Evolutionary conservation across 352 stramenopile species (phyloP).

Genomic region (Albugo laibachii): DNA sequence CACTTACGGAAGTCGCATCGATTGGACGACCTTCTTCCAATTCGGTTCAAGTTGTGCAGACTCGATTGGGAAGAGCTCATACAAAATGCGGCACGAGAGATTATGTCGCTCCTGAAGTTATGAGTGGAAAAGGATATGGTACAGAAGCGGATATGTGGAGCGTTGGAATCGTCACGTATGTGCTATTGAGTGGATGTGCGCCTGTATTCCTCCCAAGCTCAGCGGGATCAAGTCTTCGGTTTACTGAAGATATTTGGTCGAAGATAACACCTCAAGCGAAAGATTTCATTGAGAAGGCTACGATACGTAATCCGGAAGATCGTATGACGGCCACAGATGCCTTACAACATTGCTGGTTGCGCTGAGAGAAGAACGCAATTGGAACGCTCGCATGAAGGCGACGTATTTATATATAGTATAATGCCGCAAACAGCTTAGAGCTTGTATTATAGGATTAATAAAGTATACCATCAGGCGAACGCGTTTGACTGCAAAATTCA

Average conservation of each 20-base stretch:
- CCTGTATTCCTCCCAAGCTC: slow-evolving; percentile 48
- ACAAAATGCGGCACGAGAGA: slow-evolving; percentile 72
- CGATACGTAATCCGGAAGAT: slow-evolving; percentile 59
- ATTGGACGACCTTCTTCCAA: neutral
- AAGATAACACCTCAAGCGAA: slow-evolving; percentile 34
- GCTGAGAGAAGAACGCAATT: no score
- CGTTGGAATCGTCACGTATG: slow-evolving; percentile 82
- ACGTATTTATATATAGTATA: neutral
- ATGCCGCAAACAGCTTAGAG: neutral
- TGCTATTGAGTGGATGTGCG: slow-evolving; percentile 67
- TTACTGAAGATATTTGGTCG: slow-evolving; percentile 47
- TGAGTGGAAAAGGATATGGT: slow-evolving; percentile 83
- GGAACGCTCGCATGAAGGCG: no score
- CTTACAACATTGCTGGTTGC: slow-evolving; percentile 53
- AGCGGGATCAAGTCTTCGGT: slow-evolving; percentile 53
- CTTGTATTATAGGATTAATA: neutral
- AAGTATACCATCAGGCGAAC: neutral
- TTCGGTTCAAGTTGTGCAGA: slow-evolving; percentile 15
- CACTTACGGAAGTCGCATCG: slow-evolving; percentile 21
- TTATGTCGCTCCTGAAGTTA: slow-evolving; percentile 71
- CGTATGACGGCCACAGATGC: slow-evolving; percentile 43
- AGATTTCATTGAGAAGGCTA: slow-evolving; percentile 43
- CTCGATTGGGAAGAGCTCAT: slow-evolving; percentile 45
- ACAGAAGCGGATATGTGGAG: slow-evolving; percentile 88
- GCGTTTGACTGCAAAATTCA: no score